These are phyloP conservation scores for Mariannaea sp. DNA, from an alignment of 2,329 filamentous ascomycete genomes.

Conservation along the genomic window DNA sequence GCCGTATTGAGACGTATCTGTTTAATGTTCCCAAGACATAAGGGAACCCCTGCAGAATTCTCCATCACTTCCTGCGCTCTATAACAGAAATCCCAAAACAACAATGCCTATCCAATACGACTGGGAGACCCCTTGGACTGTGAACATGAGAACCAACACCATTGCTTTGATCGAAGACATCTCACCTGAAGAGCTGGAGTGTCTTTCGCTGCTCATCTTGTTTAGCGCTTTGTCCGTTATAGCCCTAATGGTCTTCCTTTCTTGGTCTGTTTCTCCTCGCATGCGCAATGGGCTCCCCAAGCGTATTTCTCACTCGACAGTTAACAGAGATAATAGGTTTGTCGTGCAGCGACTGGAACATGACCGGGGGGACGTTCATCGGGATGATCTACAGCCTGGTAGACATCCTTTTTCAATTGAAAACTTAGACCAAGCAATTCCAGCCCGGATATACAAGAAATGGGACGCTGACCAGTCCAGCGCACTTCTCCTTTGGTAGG, in stretches of 20 bases:
- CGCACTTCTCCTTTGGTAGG: too few species aligned
- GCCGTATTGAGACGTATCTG: background rate
- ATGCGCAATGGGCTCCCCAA: background rate
- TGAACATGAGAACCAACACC: background rate
- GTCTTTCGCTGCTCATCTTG: background rate
- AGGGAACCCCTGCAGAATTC: background rate
- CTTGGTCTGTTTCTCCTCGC: background rate
- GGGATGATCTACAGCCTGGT: too few species aligned
- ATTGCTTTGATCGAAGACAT: background rate
- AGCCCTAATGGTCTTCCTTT: background rate
- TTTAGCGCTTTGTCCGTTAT: background rate
- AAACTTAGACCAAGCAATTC: too few species aligned
- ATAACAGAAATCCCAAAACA: background rate
- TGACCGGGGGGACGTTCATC: background rate
- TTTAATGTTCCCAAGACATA: background rate
- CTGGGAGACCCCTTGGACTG: background rate
- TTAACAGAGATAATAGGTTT: constrained; percentile 1
- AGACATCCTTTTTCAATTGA: too few species aligned
- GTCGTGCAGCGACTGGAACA: background rate
- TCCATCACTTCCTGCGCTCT: background rate
- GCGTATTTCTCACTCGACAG: background rate
- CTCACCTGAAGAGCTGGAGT: constrained; percentile 1
- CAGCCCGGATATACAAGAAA: too few species aligned
- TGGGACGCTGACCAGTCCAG: too few species aligned
- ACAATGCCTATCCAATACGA: background rate